These are phyloP conservation scores for Rhizodiscina lignyota DNA, from an alignment of 495 filamentous ascomycete species.

Conservation along the genomic window DNA sequence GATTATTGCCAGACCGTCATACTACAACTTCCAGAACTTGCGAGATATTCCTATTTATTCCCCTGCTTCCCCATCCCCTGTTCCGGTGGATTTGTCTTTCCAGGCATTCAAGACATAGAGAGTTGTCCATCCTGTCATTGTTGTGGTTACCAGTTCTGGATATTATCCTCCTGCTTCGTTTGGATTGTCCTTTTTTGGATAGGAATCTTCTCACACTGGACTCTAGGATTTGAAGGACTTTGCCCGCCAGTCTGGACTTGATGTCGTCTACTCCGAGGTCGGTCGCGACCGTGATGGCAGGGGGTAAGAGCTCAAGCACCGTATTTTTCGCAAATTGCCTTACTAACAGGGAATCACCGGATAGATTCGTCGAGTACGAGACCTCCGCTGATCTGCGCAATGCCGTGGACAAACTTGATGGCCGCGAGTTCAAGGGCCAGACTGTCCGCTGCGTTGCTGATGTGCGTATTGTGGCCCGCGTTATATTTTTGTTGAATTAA, in stretches of 20 bases:
- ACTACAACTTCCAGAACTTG: too few species aligned
- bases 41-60: too few species aligned
- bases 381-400: conserved; percentile 74
- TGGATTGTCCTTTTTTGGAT: too few species aligned
- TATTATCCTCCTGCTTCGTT: too few species aligned
- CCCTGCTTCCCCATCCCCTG: too few species aligned
- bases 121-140: too few species aligned
- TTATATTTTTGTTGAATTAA: too few species aligned
- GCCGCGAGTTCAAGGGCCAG: conserved; percentile 75
- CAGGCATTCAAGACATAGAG: too few species aligned
- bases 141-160: too few species aligned
- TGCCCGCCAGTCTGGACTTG: conserved; percentile 86
- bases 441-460: conserved; percentile 71
- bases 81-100: too few species aligned
- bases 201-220: too few species aligned
- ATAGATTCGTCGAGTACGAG: conserved; percentile 95
- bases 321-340: conserved; percentile 1
- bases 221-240: conserved; percentile 98
- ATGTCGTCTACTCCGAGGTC: conserved; percentile 96
- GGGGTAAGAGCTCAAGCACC: conserved; percentile 51
- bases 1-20: too few species aligned
- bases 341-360: conserved; percentile 14
- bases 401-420: conserved; percentile 85
- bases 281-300: conserved; percentile 81
- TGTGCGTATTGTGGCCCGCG: conserved; percentile 39